Evolutionary conservation across 2,329 filamentous ascomycete genomes (phyloP).

Genomic region (Cytospora piceicola): DNA sequence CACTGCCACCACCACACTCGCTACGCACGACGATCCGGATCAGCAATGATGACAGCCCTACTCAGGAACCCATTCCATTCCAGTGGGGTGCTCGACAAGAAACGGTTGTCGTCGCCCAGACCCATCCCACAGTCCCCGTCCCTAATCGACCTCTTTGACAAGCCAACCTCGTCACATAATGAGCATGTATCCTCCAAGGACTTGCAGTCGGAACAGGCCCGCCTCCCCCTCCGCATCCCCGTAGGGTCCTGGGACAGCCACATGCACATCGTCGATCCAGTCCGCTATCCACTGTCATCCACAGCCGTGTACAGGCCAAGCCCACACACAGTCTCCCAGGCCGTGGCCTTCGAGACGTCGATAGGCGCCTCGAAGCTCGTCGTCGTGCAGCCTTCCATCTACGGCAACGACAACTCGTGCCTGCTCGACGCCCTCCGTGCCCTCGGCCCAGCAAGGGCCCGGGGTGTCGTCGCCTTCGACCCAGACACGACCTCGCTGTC

Average conservation of each 20-base stretch:
- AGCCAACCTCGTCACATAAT: constrained; percentile 23
- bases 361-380: constrained; percentile 36
- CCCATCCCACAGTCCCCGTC: constrained; percentile 10
- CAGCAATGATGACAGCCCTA: constrained; percentile 25
- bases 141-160: constrained; percentile 13
- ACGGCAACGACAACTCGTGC: constrained; percentile 39
- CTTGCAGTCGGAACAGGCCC: neutral
- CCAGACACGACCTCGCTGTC: constrained; percentile 32
- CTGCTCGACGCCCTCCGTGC: constrained; percentile 38
- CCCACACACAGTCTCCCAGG: constrained; percentile 21
- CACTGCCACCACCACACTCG: too few species aligned
- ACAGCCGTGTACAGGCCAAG: constrained; percentile 27
- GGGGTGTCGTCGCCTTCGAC: constrained; percentile 39
- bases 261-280: constrained; percentile 37
- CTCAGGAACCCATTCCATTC: constrained; percentile 26
- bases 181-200: constrained; percentile 13
- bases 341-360: constrained; percentile 32
- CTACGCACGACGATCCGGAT: constrained; percentile 2
- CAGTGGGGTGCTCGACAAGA: constrained; percentile 19
- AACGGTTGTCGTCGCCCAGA: constrained; percentile 10
- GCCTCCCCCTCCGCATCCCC: constrained; percentile 25
- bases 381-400: constrained; percentile 39
- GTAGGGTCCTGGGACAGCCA: constrained; percentile 38
- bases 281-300: constrained; percentile 25
- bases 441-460: constrained; percentile 32